Evolutionary conservation across 768 basidiomycete genomes (phyloP).

Genomic region (Lactifluus volemus): DNA sequence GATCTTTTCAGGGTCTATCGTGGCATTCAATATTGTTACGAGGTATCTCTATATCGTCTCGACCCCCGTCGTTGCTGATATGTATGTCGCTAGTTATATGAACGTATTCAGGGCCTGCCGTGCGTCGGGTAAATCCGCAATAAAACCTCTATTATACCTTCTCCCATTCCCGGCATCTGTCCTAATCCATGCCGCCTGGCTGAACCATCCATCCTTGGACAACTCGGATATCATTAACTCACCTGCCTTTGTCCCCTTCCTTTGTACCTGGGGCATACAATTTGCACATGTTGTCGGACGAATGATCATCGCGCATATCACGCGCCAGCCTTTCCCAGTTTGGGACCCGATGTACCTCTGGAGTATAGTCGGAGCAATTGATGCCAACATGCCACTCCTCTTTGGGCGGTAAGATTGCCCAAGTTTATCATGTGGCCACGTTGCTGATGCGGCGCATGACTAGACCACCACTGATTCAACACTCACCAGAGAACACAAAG

Average conservation of each 20-base stretch:
- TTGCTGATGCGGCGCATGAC: not conserved
- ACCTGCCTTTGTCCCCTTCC: slow-evolving; percentile 74
- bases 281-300: slow-evolving; percentile 85
- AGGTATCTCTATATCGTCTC: slow-evolving; percentile 35
- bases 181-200: slow-evolving; percentile 72
- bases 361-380: slow-evolving; percentile 66
- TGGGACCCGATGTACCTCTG: slow-evolving; percentile 87
- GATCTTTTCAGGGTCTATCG: slow-evolving; percentile 59
- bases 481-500: slow-evolving; percentile 48
- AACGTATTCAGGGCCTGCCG: slow-evolving; percentile 68
- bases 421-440: not conserved
- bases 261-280: slow-evolving; percentile 89
- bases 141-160: slow-evolving; percentile 60
- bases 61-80: not conserved
- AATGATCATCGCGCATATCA: slow-evolving; percentile 91
- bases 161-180: slow-evolving; percentile 72
- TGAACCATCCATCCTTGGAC: slow-evolving; percentile 54
- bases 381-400: slow-evolving; percentile 70
- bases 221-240: slow-evolving; percentile 68
- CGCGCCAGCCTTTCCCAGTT: slow-evolving; percentile 71
- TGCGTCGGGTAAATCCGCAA: slow-evolving; percentile 32
- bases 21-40: slow-evolving; percentile 72
- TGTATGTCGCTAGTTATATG: slow-evolving; percentile 43
- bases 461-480: slow-evolving; percentile 68
- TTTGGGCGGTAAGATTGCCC: slow-evolving; percentile 47